Evolutionary conservation across 2,329 filamentous ascomycete species (phyloP).

Genomic region (Phaeophleospora eucalypticola): DNA sequence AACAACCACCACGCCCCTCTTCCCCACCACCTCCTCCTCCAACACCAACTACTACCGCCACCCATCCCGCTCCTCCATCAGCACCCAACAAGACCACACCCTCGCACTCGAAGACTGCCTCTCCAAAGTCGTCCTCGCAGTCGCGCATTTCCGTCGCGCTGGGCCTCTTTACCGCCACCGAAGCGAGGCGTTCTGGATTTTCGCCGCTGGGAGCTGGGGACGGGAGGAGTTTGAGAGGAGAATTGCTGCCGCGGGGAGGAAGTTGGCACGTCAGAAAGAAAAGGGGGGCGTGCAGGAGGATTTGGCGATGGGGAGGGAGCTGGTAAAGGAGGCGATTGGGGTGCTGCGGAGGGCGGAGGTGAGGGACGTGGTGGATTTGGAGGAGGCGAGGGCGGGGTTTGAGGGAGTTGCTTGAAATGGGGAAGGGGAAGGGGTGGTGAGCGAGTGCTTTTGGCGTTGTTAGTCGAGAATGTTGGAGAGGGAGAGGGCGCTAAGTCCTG

Average conservation of each 20-base stretch:
- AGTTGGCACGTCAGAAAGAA: slow-evolving; percentile 1
- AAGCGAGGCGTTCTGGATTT: slow-evolving; percentile 19
- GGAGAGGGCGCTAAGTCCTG: too few species aligned
- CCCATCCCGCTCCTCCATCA: background rate
- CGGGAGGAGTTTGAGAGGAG: slow-evolving; percentile 11
- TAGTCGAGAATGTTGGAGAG: too few species aligned
- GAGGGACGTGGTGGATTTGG: slow-evolving; percentile 12
- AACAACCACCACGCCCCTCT: too few species aligned
- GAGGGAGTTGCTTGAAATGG: background rate
- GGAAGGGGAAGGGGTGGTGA: background rate
- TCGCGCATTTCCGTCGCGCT: slow-evolving; percentile 15
- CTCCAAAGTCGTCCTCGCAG: slow-evolving; percentile 9
- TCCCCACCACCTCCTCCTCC: too few species aligned
- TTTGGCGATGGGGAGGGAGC: slow-evolving; percentile 8
- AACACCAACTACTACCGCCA: too few species aligned
- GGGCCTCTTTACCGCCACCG: slow-evolving; percentile 5
- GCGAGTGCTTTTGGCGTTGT: too few species aligned
- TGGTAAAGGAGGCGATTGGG: slow-evolving; percentile 13
- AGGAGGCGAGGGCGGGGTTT: slow-evolving; percentile 1
- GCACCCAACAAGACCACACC: background rate
- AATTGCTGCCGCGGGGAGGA: slow-evolving; percentile 5
- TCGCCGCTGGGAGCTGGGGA: slow-evolving; percentile 15
- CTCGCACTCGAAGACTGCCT: slow-evolving; percentile 1
- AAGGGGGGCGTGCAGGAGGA: slow-evolving; percentile 13
- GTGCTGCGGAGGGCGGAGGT: slow-evolving; percentile 10